Base-by-base conservation (phyloP, 352 stramenopile genomes). In the Phytophthora colocasiae region DNA sequence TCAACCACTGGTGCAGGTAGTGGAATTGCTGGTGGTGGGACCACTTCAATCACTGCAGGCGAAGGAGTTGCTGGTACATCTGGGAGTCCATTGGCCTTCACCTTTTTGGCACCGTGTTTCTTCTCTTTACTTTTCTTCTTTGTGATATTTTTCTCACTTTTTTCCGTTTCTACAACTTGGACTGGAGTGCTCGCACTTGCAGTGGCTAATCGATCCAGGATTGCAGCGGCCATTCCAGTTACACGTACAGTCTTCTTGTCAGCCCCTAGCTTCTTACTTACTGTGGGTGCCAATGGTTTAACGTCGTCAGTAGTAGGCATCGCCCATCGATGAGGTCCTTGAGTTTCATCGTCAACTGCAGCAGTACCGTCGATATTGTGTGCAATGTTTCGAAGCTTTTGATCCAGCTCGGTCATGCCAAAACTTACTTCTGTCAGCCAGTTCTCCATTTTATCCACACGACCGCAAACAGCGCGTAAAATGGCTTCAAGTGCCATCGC, bases 351-450 rank as follows among this genome's bases (percentile, higher is more conserved):
- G n/a, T 89, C 83, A 27, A 87, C 85, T 5, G 81, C 79, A 4
- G 78, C 69, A 11, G 80, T 89, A n/a, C 85, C 85, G 50, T 93
- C 85, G 34, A 92, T 93, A 58, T 92, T 93, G 59, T 93, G 85
- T 8, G 85, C 85, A 26, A 93, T 93, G 38, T 90, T 93, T 22
- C 83, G 73, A 34, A 93, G 67, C 57, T 91, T 85, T 17, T 85
- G 68, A 66, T 93, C 85, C 24, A 93, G 59, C 53, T 93, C 85
- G 2, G 78, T 87, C 77, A 93, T 90, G 2, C 85, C 83, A 17
- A 81, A 90, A 58, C 78, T 87, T 43, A 93, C 83, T 14, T 90
- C 81, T 6, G 79, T 90, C 27, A 93, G 63, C 83, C 83, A 93
- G 22, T 71, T 65, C 66, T 93, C 85, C 57, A 93, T 75, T 31